Conservation (phyloP, 1,139 yeast species). For the Suhomyces maxii region DNA sequence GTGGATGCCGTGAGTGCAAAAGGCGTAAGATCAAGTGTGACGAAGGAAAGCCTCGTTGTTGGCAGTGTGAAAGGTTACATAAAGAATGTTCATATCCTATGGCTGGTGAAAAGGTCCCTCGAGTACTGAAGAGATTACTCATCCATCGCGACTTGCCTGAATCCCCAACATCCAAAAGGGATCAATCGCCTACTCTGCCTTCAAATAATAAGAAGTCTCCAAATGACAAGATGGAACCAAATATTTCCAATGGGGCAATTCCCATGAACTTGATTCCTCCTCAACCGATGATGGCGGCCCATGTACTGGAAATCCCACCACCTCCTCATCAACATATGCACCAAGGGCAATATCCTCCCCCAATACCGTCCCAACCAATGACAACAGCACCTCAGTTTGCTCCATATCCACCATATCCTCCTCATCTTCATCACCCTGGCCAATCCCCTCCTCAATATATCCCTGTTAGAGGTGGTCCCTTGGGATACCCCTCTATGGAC, state of each 20-base stretch:
- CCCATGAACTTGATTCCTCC: background rate
- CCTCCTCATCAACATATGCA: background rate
- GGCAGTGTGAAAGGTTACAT: conserved; percentile 26
- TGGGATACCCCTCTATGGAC: background rate
- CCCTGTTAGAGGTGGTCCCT: background rate
- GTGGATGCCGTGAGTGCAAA: conserved; percentile 30
- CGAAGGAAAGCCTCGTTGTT: conserved; percentile 26
- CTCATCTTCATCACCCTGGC: background rate
- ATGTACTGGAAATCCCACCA: too few relatives aligned
- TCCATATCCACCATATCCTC: background rate
- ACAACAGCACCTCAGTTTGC: background rate
- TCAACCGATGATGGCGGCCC: background rate
- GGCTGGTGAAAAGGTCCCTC: conserved; percentile 19
- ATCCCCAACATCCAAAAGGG: background rate
- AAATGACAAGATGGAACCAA: background rate
- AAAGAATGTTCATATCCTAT: conserved; percentile 24
- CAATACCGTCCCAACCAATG: background rate
- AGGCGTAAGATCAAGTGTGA: conserved; percentile 30
- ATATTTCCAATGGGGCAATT: background rate
- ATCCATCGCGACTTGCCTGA: background rate
- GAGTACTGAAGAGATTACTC: conserved; percentile 15
- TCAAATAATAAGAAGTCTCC: too few relatives aligned
- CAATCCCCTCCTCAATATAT: background rate
- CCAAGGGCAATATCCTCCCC: background rate
- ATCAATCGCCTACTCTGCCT: background rate